Evolutionary conservation across 345 rosid species (phyloP), one percentile per base, ranked within the genome.

Genomic region (Brassica nigra): DNA sequence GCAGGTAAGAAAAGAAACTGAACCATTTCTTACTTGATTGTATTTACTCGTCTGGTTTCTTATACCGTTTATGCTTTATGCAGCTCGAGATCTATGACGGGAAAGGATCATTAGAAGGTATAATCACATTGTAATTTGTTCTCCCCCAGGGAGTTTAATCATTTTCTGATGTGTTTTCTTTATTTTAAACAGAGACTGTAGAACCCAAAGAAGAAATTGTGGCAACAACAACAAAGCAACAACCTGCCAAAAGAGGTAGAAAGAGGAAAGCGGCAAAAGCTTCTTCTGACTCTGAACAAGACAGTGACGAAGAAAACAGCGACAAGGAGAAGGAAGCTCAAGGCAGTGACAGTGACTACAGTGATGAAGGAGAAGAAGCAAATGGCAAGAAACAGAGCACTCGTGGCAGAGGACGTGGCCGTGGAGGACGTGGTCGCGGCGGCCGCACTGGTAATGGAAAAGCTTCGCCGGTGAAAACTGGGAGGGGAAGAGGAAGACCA

Each of bases 61-160:
- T 62, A 63, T 2, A 2, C 8, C 49, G 36, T 18, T 78, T 64
- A 31, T 73, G 62, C 55, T 73, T 52, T 79, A 47, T 55, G 79
- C 95, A 95, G 99, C 91, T 95, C 52, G 97, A 95, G 74, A 54
- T 87, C 28, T 82, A 91, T 31, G 97, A 95, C 57, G 99, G 98
- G 37, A 90, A 95, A 84, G 92, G 89, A 68, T 73, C 89, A 62
- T 84, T 83, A 73, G 98, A 88, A 91, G 99, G 94, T 92, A 83
- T 36, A n/a, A 5, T 72, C 20, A 49, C 75, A 29, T 62, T 6
- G 1, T 1, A 4, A 47, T 47, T 15, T 1, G 5, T 49, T 7
- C 20, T 52, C 57, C 20, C 63, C 11, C n/a, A 33, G 0, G 20
- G 16, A 12, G 68, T 23, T 23, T 33, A 2, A 65, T 55, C 73